These are phyloP conservation scores for Scytalidium sp. DNA, from an alignment of 2,329 filamentous ascomycete genomes.

Conservation along the genomic window DNA sequence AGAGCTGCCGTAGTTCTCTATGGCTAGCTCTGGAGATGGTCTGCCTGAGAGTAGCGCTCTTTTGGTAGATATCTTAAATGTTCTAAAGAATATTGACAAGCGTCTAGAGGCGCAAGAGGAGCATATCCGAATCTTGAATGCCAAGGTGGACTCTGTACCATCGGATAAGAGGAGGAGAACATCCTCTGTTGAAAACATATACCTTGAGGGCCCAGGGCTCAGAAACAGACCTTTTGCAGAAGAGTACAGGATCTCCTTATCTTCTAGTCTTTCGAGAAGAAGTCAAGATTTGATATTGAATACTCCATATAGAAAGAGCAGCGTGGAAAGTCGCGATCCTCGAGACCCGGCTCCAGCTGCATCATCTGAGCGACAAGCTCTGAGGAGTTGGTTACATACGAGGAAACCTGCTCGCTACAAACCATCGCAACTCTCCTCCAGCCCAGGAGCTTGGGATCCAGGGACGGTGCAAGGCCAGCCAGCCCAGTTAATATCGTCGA, in stretches of 20 bases:
- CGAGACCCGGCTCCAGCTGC: not conserved
- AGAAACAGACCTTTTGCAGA: not conserved
- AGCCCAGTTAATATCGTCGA: not conserved
- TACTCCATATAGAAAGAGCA: not conserved
- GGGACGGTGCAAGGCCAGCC: not conserved
- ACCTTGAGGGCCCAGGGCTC: not conserved
- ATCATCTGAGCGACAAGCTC: not conserved
- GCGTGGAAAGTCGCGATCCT: not conserved
- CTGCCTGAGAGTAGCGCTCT: not conserved
- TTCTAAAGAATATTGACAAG: constrained; percentile 7
- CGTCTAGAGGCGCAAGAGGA: constrained; percentile 4
- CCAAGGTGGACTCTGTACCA: not conserved
- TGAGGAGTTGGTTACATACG: not conserved
- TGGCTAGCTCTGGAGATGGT: not conserved
- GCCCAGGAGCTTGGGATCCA: not conserved
- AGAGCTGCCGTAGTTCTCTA: not conserved
- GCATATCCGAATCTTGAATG: not conserved
- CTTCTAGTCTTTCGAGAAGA: not conserved
- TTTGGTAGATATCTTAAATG: constrained; percentile 3
- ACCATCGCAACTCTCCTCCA: not conserved
- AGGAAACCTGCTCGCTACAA: constrained; percentile 1
- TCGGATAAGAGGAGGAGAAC: not conserved
- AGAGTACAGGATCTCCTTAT: not conserved
- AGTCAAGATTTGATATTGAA: not conserved
- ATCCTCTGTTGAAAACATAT: not conserved